A percentile compares a stretch with the other conserved stretches of the same genome.
phyloP scores from a whole-genome alignment of 208 protist species.

The Crithidia thermophila region DNA sequence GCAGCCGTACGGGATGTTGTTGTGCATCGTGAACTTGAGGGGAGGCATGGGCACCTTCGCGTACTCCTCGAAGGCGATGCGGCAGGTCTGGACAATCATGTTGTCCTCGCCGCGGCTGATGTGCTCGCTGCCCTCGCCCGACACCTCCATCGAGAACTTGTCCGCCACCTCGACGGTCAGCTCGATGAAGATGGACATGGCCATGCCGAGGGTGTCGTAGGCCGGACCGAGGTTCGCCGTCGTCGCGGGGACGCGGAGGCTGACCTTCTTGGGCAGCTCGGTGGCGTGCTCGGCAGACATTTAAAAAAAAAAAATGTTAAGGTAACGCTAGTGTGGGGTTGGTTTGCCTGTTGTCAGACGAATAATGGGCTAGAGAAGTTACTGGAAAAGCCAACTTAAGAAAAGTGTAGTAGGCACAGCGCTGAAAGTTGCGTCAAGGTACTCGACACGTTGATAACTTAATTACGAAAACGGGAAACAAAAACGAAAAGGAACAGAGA shows the following conservation, averaged over 20 bases:
- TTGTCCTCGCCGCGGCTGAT: constrained; percentile 78
- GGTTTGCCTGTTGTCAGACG: too few species aligned
- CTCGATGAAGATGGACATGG: constrained; percentile 92
- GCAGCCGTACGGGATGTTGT: constrained; percentile 91
- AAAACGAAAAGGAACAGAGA: too few species aligned
- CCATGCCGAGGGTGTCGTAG: constrained; percentile 93
- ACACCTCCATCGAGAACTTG: constrained; percentile 70
- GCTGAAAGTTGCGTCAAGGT: too few species aligned
- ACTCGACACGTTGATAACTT: too few species aligned
- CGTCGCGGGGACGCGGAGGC: constrained; percentile 90
- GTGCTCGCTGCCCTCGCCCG: constrained; percentile 81
- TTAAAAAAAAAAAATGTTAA: neutral
- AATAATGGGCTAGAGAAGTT: too few species aligned
- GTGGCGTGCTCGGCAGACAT: neutral
- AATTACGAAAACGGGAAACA: neutral
- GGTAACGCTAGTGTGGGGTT: too few species aligned
- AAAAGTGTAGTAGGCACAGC: too few species aligned
- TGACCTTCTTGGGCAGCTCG: constrained; percentile 54
- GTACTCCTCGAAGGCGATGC: constrained; percentile 75
- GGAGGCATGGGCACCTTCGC: constrained; percentile 81
- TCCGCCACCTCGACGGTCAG: constrained; percentile 83
- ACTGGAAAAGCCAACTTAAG: too few species aligned
- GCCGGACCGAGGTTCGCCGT: constrained; percentile 94
- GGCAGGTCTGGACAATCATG: constrained; percentile 81
- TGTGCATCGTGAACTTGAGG: constrained; percentile 82